These are phyloP conservation scores for Lantana camara DNA, from an alignment of 257 asterid species.

Conservation along the genomic window DNA sequence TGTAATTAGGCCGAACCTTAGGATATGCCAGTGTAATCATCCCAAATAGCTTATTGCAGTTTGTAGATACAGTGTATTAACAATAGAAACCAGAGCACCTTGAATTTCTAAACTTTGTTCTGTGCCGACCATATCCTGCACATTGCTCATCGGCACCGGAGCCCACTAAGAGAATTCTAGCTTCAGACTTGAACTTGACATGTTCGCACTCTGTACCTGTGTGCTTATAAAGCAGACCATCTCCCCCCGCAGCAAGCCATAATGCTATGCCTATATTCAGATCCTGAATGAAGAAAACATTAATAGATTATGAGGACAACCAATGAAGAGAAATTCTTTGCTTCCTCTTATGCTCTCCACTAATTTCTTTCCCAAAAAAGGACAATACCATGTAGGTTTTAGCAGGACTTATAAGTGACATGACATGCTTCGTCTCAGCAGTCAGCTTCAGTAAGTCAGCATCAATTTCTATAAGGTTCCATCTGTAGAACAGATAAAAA, in stretches of 20 bases:
- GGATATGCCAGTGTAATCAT: too few species aligned
- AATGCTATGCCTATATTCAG: slow-evolving; percentile 92
- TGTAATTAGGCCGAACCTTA: too few species aligned
- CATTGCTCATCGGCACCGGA: slow-evolving; percentile 99
- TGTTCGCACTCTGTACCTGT: slow-evolving; percentile 28
- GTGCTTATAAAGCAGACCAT: slow-evolving; percentile 68
- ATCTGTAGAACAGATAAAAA: slow-evolving; percentile 52
- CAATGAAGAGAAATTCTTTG: neutral
- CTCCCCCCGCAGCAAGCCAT: slow-evolving; percentile 96
- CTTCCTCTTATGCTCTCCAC: neutral
- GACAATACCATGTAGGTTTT: slow-evolving; percentile 91
- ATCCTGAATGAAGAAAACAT: slow-evolving; percentile 51
- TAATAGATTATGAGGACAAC: neutral
- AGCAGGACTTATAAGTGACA: slow-evolving; percentile 84
- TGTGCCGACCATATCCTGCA: slow-evolving; percentile 98
- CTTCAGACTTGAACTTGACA: slow-evolving; percentile 61
- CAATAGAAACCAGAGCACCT: slow-evolving; percentile 45
- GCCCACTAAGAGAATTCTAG: slow-evolving; percentile 90
- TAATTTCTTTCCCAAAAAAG: neutral
- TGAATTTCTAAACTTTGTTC: slow-evolving; percentile 77
- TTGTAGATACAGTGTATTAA: neutral
- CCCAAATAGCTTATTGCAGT: neutral
- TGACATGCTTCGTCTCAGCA: slow-evolving; percentile 78
- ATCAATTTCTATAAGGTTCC: slow-evolving; percentile 95
- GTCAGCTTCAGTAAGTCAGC: slow-evolving; percentile 74